Percentiles rank a stretch among this genome's conserved stretches.
phyloP scores from a whole-genome alignment of 164 flowering plant genomes.

The Platanus orientalis region DNA sequence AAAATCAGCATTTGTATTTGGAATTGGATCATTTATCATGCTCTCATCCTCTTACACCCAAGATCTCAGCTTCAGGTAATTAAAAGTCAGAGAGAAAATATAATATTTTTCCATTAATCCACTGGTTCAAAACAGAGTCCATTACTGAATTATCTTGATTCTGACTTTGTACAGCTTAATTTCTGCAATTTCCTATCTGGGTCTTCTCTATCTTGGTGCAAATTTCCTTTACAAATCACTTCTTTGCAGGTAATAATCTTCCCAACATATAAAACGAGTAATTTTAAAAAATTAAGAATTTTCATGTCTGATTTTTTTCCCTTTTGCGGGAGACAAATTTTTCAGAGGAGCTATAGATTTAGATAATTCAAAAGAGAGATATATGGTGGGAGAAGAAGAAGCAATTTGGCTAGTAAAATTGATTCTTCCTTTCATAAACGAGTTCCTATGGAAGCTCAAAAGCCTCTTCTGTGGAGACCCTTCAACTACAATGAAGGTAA shows the following conservation, averaged over 20 bases:
- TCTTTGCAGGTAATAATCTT: slow-evolving; percentile 54
- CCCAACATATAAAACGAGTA: neutral
- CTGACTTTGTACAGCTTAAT: slow-evolving; percentile 55
- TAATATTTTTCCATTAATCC: neutral
- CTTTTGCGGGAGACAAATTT: neutral
- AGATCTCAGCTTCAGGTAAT: slow-evolving; percentile 77
- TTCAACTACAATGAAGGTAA: slow-evolving; percentile 82
- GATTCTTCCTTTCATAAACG: slow-evolving; percentile 78
- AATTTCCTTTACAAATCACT: slow-evolving; percentile 61
- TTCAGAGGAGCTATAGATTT: slow-evolving; percentile 44
- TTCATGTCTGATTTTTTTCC: neutral
- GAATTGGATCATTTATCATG: slow-evolving; percentile 61
- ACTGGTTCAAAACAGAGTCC: neutral
- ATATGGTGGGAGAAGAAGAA: slow-evolving; percentile 74
- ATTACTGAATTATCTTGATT: neutral
- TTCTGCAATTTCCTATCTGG: slow-evolving; percentile 65
- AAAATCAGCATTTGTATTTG: slow-evolving; percentile 73
- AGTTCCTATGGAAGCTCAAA: slow-evolving; percentile 51
- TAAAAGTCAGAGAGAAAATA: neutral
- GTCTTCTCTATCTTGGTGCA: slow-evolving; percentile 71
- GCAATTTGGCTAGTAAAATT: slow-evolving; percentile 62
- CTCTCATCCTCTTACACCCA: slow-evolving; percentile 61
- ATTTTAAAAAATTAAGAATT: neutral
- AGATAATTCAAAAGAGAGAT: slow-evolving; percentile 24
- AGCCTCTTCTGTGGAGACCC: slow-evolving; percentile 87